Evolutionary conservation across 176 grass and related monocot genomes (phyloP).

Genomic region (Eragrostis curvula): DNA sequence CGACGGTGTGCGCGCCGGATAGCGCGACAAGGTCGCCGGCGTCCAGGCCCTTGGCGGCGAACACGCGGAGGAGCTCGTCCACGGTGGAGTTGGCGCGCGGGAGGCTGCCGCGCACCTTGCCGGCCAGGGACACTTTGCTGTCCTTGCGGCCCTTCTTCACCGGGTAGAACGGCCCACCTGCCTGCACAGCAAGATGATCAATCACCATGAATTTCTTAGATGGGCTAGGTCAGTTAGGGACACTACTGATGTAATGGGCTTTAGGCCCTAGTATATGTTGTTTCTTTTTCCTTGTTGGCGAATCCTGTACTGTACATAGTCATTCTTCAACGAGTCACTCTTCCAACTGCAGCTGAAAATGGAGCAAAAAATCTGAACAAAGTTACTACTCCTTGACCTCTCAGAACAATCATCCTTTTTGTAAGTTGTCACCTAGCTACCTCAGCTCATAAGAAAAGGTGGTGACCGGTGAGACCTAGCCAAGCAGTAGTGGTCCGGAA

Average conservation of each 20-base stretch:
- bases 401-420: too few relatives aligned
- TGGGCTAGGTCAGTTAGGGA: too few relatives aligned
- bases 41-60: slow-evolving; percentile 69
- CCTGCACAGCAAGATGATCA: slow-evolving; percentile 46
- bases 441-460: neutral
- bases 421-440: neutral
- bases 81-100: slow-evolving; percentile 82
- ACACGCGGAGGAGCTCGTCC: slow-evolving; percentile 80
- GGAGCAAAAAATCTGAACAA: too few relatives aligned
- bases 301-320: too few relatives aligned
- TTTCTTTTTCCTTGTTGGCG: too few relatives aligned
- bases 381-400: too few relatives aligned
- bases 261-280: too few relatives aligned
- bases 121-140: slow-evolving; percentile 77
- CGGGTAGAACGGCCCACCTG: slow-evolving; percentile 70
- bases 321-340: too few relatives aligned
- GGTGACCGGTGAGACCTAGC: neutral
- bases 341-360: too few relatives aligned
- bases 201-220: neutral
- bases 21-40: slow-evolving; percentile 54
- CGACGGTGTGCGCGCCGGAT: slow-evolving; percentile 76
- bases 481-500: slow-evolving; percentile 40
- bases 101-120: slow-evolving; percentile 65
- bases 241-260: too few relatives aligned
- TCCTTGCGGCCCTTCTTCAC: slow-evolving; percentile 93